These are phyloP conservation scores for Polychytrium aggregatum DNA, from an alignment of 192 early-diverging fungal genomes.

Conservation along the genomic window DNA sequence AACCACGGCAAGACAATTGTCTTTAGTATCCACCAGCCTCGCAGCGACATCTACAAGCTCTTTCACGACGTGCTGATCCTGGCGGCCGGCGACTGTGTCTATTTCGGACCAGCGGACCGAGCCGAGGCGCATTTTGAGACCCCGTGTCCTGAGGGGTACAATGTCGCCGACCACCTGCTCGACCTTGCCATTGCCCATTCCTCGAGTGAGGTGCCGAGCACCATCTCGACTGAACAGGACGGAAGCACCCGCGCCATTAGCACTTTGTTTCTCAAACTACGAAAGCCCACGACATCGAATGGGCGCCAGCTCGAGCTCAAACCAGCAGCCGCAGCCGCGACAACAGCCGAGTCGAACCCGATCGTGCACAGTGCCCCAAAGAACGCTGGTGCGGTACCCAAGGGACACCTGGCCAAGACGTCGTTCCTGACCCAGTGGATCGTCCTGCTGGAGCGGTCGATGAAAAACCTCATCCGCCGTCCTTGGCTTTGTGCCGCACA, in stretches of 20 bases:
- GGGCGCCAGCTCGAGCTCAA: background rate
- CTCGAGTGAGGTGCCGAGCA: background rate
- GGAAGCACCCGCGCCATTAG: too few species aligned
- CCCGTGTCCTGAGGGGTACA: conserved; percentile 60
- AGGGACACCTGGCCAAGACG: too few species aligned
- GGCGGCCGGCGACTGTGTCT: conserved; percentile 50
- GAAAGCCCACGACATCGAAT: background rate
- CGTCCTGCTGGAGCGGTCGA: conserved; percentile 29
- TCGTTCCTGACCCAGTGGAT: conserved; percentile 44
- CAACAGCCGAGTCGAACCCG: too few species aligned
- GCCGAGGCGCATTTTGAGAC: conserved; percentile 37
- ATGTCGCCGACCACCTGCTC: conserved; percentile 62
- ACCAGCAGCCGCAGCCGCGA: too few species aligned
- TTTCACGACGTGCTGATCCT: conserved; percentile 77
- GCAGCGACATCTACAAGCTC: conserved; percentile 63
- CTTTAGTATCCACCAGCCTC: conserved; percentile 86
- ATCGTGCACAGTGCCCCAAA: too few species aligned
- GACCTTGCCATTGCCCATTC: conserved; percentile 28
- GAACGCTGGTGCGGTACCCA: too few species aligned
- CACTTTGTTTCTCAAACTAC: too few species aligned
- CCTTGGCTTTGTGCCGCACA: conserved; percentile 43
- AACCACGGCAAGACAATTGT: conserved; percentile 57
- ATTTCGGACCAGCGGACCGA: conserved; percentile 44
- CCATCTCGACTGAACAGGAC: too few species aligned
- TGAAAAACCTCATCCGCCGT: conserved; percentile 30